A percentile compares a stretch with the other conserved stretches of the same genome.
These are phyloP conservation scores for Exophiala lecanii-corni DNA, from an alignment of 2,329 filamentous ascomycete genomes.

Conservation along the genomic window DNA sequence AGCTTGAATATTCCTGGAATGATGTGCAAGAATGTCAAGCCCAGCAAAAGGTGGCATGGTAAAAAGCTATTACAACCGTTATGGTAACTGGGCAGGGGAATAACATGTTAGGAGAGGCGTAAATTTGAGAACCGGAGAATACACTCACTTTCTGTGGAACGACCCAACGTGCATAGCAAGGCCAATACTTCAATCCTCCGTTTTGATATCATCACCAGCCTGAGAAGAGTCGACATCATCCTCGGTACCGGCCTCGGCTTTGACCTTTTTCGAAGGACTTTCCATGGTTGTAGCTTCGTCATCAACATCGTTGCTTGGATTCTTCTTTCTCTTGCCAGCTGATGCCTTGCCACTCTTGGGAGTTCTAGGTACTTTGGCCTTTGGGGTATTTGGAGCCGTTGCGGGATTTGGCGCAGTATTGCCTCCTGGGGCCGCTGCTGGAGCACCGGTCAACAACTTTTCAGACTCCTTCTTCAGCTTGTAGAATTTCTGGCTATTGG, in stretches of 20 bases:
- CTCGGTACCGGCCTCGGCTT: constrained; percentile 1
- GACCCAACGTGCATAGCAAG: too few relatives aligned
- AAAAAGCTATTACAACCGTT: too few relatives aligned
- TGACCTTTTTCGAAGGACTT: constrained; percentile 7
- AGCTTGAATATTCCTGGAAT: too few relatives aligned
- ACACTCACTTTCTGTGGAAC: too few relatives aligned
- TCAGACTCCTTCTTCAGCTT: constrained; percentile 26
- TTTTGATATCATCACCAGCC: too few relatives aligned
- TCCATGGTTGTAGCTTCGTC: constrained; percentile 4
- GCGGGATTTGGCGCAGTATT: not conserved
- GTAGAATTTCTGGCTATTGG: constrained; percentile 26
- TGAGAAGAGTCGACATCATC: not conserved
- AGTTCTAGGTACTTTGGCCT: not conserved
- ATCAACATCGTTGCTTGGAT: constrained; percentile 1
- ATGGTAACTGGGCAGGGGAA: too few relatives aligned
- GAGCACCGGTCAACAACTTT: constrained; percentile 13
- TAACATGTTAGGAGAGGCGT: too few relatives aligned
- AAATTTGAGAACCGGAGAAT: too few relatives aligned
- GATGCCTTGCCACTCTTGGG: constrained; percentile 7
- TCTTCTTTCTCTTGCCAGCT: constrained; percentile 14
- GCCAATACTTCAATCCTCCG: too few relatives aligned
- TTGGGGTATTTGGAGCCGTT: constrained; percentile 4
- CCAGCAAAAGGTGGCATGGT: too few relatives aligned
- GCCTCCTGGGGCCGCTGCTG: not conserved
- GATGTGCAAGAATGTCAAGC: too few relatives aligned